phyloP scores from a whole-genome alignment of 306 rosid genomes.

The Rosa lucieae region DNA sequence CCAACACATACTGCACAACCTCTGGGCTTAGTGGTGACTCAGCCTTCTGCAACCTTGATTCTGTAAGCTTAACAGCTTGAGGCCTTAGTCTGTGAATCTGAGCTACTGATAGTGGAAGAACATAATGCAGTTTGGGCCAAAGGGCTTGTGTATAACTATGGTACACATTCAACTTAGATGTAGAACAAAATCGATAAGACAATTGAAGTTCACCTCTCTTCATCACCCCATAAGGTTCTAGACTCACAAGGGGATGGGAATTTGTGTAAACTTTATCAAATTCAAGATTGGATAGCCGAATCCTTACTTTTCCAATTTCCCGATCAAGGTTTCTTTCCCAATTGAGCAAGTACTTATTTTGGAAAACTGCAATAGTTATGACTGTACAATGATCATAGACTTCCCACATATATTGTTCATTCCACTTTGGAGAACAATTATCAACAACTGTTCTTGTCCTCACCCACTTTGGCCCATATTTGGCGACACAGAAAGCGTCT shows the following conservation, averaged over 20 bases:
- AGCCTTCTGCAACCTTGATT: background rate
- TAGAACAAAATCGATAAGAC: background rate
- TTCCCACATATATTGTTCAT: constrained; percentile 19
- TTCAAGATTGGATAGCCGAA: constrained; percentile 3
- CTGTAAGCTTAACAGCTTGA: background rate
- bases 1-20: background rate
- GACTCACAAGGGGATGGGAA: background rate
- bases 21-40: background rate
- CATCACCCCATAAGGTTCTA: background rate
- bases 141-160: background rate
- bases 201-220: constrained; percentile 13
- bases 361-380: constrained; percentile 13
- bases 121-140: constrained; percentile 5
- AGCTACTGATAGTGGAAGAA: background rate
- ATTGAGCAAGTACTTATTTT: background rate
- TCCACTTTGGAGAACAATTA: constrained; percentile 17
- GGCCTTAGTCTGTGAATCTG: background rate
- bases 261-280: background rate
- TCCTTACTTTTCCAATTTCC: constrained; percentile 6
- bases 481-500: constrained; percentile 37
- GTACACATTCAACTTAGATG: background rate
- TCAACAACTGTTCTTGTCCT: constrained; percentile 7
- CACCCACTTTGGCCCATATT: constrained; percentile 22
- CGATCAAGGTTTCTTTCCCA: background rate
- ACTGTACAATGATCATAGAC: constrained; percentile 22